A percentile compares a stretch with the other conserved stretches of the same genome.
Conservation (phyloP, 371 early-diverging fungal genomes). For the Enteropsectra breve region DNA sequence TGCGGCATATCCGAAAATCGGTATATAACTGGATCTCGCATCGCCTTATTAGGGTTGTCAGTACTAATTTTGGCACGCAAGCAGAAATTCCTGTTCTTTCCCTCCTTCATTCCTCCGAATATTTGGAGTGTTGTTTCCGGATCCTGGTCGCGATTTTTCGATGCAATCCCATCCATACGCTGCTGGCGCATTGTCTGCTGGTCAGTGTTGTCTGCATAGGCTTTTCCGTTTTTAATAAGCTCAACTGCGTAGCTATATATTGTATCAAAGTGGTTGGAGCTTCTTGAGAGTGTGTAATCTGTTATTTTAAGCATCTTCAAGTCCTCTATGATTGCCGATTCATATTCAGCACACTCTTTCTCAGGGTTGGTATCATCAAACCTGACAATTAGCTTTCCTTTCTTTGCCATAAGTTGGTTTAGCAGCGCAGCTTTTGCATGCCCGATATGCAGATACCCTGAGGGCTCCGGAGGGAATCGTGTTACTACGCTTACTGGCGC, state of each 20-base stretch:
- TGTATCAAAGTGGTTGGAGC: slow-evolving; percentile 83
- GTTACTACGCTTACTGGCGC: slow-evolving; percentile 63
- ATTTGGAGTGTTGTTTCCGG: slow-evolving; percentile 78
- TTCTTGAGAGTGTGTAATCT: slow-evolving; percentile 71
- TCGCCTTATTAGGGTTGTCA: slow-evolving; percentile 78
- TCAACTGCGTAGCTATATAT: slow-evolving; percentile 73
- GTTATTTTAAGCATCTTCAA: slow-evolving; percentile 65
- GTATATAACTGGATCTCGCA: slow-evolving; percentile 97
- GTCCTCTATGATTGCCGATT: slow-evolving; percentile 55
- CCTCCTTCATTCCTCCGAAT: slow-evolving; percentile 78
- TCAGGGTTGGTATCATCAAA: slow-evolving; percentile 99
- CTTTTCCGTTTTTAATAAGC: slow-evolving; percentile 78
- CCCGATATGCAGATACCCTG: slow-evolving; percentile 92
- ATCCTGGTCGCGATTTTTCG: slow-evolving; percentile 71
- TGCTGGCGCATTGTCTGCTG: slow-evolving; percentile 77
- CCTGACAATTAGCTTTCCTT: slow-evolving; percentile 81
- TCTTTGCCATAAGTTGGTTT: slow-evolving; percentile 86
- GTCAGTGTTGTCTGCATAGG: slow-evolving; percentile 90
- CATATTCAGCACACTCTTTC: slow-evolving; percentile 73
- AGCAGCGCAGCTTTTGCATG: slow-evolving; percentile 96
- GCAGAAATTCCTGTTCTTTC: slow-evolving; percentile 70
- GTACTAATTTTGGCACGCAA: slow-evolving; percentile 93
- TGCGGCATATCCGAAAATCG: slow-evolving; percentile 78
- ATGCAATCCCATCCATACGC: slow-evolving; percentile 76
- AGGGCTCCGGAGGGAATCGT: slow-evolving; percentile 94